Evolutionary conservation across 352 stramenopile species (phyloP), one percentile per base, ranked within the genome.

Genomic region (Blastocystis sp.): DNA sequence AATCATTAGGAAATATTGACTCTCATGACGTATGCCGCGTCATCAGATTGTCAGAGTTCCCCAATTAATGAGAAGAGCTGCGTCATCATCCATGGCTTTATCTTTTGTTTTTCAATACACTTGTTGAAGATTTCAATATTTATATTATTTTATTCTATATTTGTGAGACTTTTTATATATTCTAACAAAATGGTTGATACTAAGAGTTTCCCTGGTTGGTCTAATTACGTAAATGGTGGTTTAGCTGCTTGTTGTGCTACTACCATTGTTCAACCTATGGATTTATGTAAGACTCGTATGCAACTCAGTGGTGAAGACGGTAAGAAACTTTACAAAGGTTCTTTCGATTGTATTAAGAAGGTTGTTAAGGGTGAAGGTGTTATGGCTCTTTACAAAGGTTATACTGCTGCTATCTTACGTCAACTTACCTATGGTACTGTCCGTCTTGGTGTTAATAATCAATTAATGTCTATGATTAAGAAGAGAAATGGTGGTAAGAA

Each of bases 221-320:
- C 49, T 10, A 59, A 59, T 25, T 59, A 59, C 24, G 33, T 59
- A 36, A 36, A 49, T 3, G 49, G 49, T 18, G 49, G 49, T 48
- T 37, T 23, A 23, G 49, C 49, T 13, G 49, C 36, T 32, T 23
- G 46, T 23, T 13, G 46, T 7, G 49, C 49, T 23, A 59, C 49
- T 11, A 59, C 49, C 35, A 49, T 36, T 36, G 42, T 65, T 11
- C 55, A 65, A 31, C 55, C 55, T 3, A 62, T 65, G 42, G 55
- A 65, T 45, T 45, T 65, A 23, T 41, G 55, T 13, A 65, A 65
- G 27, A 65, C 55, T 1, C 55, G 55, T 44, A 55, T 65, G 55
- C 55, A 65, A n/a, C 55, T 65, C 4, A 58, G 42, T 19, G 49
- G 49, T 13, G 49, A 40, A 27, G 40, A 36, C 6, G 31, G 18